These are phyloP conservation scores for Candida tropicalis DNA, from an alignment of 1,139 yeast genomes.

Conservation along the genomic window DNA sequence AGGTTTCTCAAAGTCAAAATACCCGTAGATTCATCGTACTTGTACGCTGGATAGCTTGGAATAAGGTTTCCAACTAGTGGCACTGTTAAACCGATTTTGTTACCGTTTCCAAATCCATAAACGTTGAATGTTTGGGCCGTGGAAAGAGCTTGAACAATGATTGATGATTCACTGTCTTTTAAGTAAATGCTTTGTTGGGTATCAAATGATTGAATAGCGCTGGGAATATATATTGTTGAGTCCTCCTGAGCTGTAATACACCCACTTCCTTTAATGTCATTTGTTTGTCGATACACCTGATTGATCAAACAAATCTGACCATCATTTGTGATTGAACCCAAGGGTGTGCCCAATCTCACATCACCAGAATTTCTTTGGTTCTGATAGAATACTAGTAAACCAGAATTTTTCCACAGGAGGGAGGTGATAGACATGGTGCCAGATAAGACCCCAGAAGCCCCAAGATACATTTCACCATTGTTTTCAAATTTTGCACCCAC, in stretches of 20 bases:
- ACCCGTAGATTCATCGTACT: conserved; percentile 21
- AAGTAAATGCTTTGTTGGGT: conserved; percentile 25
- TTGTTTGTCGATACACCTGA: conserved; percentile 26
- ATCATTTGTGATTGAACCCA: conserved; percentile 23
- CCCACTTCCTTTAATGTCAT: conserved; percentile 29
- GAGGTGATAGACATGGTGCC: conserved; percentile 25
- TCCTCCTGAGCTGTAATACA: conserved; percentile 27
- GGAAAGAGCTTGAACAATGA: conserved; percentile 22
- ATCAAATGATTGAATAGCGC: conserved; percentile 18
- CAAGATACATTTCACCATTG: conserved; percentile 30
- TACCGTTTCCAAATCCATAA: conserved; percentile 30
- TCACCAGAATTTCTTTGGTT: conserved; percentile 20
- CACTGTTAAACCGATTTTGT: conserved; percentile 23
- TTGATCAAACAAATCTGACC: conserved; percentile 34
- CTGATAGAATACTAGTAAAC: conserved; percentile 26
- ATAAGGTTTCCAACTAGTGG: conserved; percentile 16
- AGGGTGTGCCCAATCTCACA: conserved; percentile 23
- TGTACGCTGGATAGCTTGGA: conserved; percentile 12
- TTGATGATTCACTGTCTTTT: conserved; percentile 19
- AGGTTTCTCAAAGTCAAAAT: conserved; percentile 20
- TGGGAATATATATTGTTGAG: conserved; percentile 22
- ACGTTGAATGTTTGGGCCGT: conserved; percentile 25
- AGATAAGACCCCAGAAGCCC: conserved; percentile 22
- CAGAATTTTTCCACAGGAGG: conserved; percentile 26
- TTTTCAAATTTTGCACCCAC: conserved; percentile 23